Evolutionary conservation across 768 basidiomycete species (phyloP).

Genomic region (Macrolepiota dolichaula): DNA sequence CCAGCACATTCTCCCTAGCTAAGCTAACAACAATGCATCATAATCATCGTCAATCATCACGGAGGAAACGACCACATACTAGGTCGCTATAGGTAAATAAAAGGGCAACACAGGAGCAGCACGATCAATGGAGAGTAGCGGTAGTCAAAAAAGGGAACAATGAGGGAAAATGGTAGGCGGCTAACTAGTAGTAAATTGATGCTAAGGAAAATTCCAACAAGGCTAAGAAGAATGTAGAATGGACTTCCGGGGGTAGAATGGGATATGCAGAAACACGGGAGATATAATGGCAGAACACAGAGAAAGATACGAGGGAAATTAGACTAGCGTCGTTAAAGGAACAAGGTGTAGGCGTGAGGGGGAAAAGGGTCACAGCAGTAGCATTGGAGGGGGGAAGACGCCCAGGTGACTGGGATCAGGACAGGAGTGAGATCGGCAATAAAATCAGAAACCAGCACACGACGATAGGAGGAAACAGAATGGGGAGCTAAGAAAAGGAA

Average conservation of each 20-base stretch:
- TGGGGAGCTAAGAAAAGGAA: neutral
- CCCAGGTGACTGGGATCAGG: no score
- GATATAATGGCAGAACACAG: neutral
- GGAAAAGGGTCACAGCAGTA: no score
- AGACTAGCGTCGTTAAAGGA: no score
- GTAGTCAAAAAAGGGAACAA: neutral
- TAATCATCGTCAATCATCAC: neutral
- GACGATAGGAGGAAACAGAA: neutral
- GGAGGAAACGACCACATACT: neutral
- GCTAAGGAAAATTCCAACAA: neutral
- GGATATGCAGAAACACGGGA: neutral
- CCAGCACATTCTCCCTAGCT: neutral
- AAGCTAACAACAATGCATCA: neutral
- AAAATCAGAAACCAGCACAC: neutral
- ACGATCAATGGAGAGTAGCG: neutral
- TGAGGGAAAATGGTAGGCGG: neutral
- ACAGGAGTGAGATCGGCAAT: no score
- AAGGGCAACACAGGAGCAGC: neutral
- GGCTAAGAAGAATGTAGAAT: neutral
- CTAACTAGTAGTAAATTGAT: neutral
- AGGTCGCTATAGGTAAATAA: neutral
- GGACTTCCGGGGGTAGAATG: neutral
- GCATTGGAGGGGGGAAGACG: no score
- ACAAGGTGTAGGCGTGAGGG: no score
- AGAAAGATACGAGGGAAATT: neutral